Evolutionary conservation across 2,329 filamentous ascomycete genomes (phyloP).

Genomic region (Fragosphaeria purpurea): DNA sequence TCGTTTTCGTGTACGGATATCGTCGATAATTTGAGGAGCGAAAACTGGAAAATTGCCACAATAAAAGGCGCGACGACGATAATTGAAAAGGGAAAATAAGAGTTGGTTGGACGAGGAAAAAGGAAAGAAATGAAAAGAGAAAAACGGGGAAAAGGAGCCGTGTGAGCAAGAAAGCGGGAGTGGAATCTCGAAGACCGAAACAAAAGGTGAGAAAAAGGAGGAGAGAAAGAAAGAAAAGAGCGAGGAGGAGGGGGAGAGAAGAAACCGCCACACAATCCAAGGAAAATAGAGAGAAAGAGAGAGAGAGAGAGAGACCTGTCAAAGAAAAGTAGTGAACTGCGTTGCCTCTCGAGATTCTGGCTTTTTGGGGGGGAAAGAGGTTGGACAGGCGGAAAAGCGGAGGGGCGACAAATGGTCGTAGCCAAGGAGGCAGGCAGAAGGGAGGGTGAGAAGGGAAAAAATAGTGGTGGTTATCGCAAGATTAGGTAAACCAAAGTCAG

Average conservation of each 20-base stretch:
- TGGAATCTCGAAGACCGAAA: conserved; percentile 1
- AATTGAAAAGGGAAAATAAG: too few relatives aligned
- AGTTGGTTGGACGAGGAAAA: background rate
- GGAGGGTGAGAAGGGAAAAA: too few relatives aligned
- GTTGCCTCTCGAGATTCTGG: too few relatives aligned
- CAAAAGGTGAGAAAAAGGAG: background rate
- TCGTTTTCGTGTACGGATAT: too few relatives aligned
- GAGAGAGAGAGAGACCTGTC: too few relatives aligned
- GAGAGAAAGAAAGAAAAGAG: conserved; percentile 1
- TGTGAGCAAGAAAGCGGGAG: background rate
- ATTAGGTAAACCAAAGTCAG: too few relatives aligned
- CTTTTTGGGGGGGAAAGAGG: too few relatives aligned
- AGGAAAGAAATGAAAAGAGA: background rate
- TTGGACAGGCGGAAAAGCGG: too few relatives aligned
- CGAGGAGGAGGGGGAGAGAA: conserved; percentile 1
- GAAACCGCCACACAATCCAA: conserved; percentile 10
- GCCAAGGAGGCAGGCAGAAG: too few relatives aligned
- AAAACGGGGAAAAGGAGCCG: background rate
- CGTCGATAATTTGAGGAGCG: background rate
- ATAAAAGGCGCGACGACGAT: background rate
- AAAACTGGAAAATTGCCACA: background rate
- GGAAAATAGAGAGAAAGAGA: conserved; percentile 2
- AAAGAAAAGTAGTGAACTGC: too few relatives aligned
- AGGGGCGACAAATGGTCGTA: too few relatives aligned
- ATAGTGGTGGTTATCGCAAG: too few relatives aligned